Evolutionary conservation across 2,329 filamentous ascomycete genomes (phyloP).

Genomic region (Colletotrichum tabaci): DNA sequence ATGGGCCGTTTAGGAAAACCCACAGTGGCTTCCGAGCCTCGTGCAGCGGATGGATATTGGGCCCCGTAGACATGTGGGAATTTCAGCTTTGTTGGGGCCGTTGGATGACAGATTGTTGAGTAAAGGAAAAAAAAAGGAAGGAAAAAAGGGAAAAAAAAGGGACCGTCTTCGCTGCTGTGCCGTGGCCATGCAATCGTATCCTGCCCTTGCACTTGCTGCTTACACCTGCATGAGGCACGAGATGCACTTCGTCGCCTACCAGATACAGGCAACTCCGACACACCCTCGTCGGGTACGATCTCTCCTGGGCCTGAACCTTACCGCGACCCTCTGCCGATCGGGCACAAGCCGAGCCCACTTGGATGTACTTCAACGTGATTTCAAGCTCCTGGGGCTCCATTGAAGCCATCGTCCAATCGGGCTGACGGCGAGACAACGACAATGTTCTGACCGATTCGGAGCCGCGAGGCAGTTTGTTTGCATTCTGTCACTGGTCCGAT

Average conservation of each 20-base stretch:
- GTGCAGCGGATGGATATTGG: constrained; percentile 12
- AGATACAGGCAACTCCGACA: background rate
- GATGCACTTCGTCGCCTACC: constrained; percentile 14
- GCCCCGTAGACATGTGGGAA: constrained; percentile 26
- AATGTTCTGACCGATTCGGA: background rate
- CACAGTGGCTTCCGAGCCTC: constrained; percentile 32
- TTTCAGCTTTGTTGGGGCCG: constrained; percentile 34
- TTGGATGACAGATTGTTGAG: constrained; percentile 37
- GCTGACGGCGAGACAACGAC: background rate
- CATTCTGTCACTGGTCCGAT: constrained; percentile 20
- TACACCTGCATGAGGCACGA: constrained; percentile 23
- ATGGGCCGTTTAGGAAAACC: constrained; percentile 15
- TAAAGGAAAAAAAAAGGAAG: background rate
- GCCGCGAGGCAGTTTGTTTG: constrained; percentile 2
- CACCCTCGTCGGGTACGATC: background rate
- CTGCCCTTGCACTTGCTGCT: background rate
- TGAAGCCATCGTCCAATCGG: background rate
- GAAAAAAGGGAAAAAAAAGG: background rate
- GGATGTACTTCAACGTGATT: background rate
- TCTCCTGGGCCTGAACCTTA: background rate
- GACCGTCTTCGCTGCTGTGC: constrained; percentile 25
- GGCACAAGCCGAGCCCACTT: constrained; percentile 1
- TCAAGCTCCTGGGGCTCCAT: background rate
- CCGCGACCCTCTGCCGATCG: background rate
- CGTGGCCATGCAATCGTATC: background rate